phyloP scores from a whole-genome alignment of 805 yeast genomes.

The Lachancea mirantina region DNA sequence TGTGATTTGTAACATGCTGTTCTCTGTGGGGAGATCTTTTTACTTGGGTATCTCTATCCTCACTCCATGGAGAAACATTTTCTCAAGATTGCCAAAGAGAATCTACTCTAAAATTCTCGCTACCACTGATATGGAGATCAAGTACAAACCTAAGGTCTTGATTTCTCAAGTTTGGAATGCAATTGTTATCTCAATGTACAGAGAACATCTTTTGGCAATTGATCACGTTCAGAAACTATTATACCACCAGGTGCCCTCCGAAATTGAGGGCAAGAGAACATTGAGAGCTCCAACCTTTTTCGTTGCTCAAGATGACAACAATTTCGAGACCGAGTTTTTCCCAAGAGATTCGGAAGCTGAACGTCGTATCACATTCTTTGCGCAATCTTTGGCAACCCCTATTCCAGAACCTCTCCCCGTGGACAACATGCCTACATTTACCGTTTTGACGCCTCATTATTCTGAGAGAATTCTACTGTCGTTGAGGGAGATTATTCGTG shows the following conservation, averaged over 20 bases:
- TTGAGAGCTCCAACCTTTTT: constrained; percentile 98
- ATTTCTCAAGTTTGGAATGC: constrained; percentile 99
- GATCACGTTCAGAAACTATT: constrained; percentile 97
- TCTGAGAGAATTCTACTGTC: constrained; percentile 89
- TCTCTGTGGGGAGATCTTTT: constrained; percentile 96
- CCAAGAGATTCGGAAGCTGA: constrained; percentile 97
- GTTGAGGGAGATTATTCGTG: constrained; percentile 92
- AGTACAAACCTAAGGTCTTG: constrained; percentile 96
- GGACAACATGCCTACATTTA: constrained; percentile 98
- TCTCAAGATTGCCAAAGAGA: constrained; percentile 97
- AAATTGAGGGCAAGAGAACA: constrained; percentile 96
- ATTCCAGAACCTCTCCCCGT: constrained; percentile 98
- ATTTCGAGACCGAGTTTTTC: constrained; percentile 94
- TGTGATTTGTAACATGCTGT: constrained; percentile 87
- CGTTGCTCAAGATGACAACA: constrained; percentile 92
- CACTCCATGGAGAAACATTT: constrained; percentile 99
- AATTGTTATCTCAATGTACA: constrained; percentile 97
- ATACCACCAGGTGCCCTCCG: constrained; percentile 97
- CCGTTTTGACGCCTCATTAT: constrained; percentile 94
- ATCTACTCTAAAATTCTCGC: constrained; percentile 96
- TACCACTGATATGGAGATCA: constrained; percentile 97
- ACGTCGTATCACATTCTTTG: constrained; percentile 98
- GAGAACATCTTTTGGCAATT: constrained; percentile 96
- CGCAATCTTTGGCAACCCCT: constrained; percentile 97
- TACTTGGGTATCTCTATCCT: constrained; percentile 97